These are phyloP conservation scores for Buddleja alternifolia DNA, from an alignment of 257 asterid species.

Conservation along the genomic window DNA sequence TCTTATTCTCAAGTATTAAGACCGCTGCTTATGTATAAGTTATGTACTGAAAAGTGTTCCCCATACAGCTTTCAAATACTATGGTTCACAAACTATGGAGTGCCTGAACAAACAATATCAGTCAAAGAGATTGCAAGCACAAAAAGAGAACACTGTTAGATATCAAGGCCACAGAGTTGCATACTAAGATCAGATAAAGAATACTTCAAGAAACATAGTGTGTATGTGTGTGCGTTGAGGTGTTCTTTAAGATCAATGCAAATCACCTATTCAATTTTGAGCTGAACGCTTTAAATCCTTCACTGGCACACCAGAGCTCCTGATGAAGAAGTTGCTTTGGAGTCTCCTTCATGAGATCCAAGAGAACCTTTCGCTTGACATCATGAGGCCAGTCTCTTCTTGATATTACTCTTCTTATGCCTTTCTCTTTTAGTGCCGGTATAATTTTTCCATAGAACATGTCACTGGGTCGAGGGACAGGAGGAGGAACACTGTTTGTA, in stretches of 20 bases:
- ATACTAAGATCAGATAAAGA: slow-evolving; percentile 17
- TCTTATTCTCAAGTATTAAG: slow-evolving; percentile 14
- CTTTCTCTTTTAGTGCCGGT: slow-evolving; percentile 98
- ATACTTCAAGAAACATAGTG: slow-evolving; percentile 18
- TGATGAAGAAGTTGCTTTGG: slow-evolving; percentile 96
- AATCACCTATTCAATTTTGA: slow-evolving; percentile 82
- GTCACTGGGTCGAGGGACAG: slow-evolving; percentile 97
- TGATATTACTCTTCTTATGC: slow-evolving; percentile 93
- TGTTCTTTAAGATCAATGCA: slow-evolving; percentile 20
- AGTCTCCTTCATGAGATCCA: slow-evolving; percentile 91
- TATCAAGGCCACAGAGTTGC: slow-evolving; percentile 24
- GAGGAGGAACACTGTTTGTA: slow-evolving; percentile 64
- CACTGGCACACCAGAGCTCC: slow-evolving; percentile 99
- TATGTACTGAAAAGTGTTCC: background rate
- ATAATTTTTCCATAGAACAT: slow-evolving; percentile 97
- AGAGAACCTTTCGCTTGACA: slow-evolving; percentile 89
- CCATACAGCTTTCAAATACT: slow-evolving; percentile 26
- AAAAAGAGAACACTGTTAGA: slow-evolving; percentile 20
- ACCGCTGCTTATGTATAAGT: slow-evolving; percentile 2
- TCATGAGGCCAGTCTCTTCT: slow-evolving; percentile 99
- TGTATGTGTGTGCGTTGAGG: slow-evolving; percentile 8
- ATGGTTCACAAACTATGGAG: slow-evolving; percentile 21
- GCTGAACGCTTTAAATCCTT: slow-evolving; percentile 91
- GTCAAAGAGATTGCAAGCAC: slow-evolving; percentile 5
- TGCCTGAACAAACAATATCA: slow-evolving; percentile 15